Evolutionary conservation across 1,284 basidiomycete genomes (phyloP).

Genomic region (Exobasidium rhododendri): DNA sequence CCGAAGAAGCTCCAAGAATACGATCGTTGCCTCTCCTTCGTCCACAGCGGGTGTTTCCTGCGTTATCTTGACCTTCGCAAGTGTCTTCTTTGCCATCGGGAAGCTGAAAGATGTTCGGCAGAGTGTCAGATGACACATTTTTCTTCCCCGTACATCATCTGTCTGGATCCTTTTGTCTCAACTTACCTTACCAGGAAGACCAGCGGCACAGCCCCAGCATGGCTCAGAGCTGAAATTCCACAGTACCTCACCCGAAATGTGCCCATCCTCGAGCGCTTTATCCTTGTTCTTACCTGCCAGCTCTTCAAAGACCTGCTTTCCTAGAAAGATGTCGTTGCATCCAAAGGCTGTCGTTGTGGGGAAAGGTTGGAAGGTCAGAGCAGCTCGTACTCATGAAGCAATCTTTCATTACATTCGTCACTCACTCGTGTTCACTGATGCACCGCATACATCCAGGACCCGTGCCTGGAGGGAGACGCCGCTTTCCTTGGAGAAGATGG

Average conservation of each 20-base stretch:
- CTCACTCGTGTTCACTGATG: not conserved
- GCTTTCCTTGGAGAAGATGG: not conserved
- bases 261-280: not conserved
- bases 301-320: not conserved
- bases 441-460: slow-evolving; percentile 13
- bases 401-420: too few relatives aligned
- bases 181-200: slow-evolving; percentile 5
- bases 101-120: too few relatives aligned
- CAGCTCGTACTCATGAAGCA: too few relatives aligned
- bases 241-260: not conserved
- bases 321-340: slow-evolving; percentile 7
- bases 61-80: not conserved
- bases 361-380: too few relatives aligned
- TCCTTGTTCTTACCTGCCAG: not conserved
- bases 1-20: not conserved
- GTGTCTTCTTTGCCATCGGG: not conserved
- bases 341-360: too few relatives aligned
- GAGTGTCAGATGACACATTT: too few relatives aligned
- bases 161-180: too few relatives aligned
- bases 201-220: slow-evolving; percentile 2
- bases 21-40: not conserved
- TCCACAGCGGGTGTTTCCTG: not conserved
- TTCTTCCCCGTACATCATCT: too few relatives aligned
- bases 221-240: not conserved
- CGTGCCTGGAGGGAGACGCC: not conserved